Evolutionary conservation across 805 yeast species (phyloP), one percentile per base, ranked within the genome.

Genomic region (Metschnikowia kofuensis): DNA sequence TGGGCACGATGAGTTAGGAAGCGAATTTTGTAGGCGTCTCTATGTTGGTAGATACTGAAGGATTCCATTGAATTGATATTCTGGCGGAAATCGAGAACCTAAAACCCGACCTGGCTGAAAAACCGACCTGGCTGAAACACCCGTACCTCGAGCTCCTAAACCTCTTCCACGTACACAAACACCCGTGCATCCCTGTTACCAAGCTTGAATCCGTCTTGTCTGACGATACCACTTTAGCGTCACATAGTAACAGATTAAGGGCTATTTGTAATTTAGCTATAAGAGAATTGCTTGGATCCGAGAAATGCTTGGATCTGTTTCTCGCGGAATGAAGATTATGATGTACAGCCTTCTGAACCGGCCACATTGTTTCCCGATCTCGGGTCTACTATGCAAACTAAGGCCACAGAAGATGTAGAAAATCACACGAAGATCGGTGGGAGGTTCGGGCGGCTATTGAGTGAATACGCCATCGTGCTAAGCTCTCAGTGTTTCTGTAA

Each of bases 311-410:
- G n/a, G n/a, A n/a, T n/a, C n/a, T n/a, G n/a, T n/a, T n/a, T n/a
- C 94, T 3, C 90, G 98, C 59, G 99, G 99, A 0, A 87, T 92
- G 92, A 84, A 83, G 51, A 65, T 85, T 74, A 64, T 54, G 52
- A 53, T 11, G 21, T 9, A n/a, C n/a, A 26, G 30, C 35, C 35
- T 1, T 42, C 26, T 5, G 45, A 50, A 7, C 58, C 55, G 1
- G 31, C 40, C 6, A 40, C 38, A 10, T 28, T 59, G 6, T 56
- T 54, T 37, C 56, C 59, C 9, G 56, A 47, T 1, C 55, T 64
- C 58, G 45, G 34, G n/a, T 49, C 55, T 1, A 51, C 63, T 8
- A 44, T 63, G 46, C 35, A 55, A 45, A 27, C 54, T 12, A 48
- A 48, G 26, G 9, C 16, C 40, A 37, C 63, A 1, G 42, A 60